These are phyloP conservation scores for Diplocarpon mali DNA, from an alignment of 2,329 filamentous ascomycete genomes.

Conservation along the genomic window DNA sequence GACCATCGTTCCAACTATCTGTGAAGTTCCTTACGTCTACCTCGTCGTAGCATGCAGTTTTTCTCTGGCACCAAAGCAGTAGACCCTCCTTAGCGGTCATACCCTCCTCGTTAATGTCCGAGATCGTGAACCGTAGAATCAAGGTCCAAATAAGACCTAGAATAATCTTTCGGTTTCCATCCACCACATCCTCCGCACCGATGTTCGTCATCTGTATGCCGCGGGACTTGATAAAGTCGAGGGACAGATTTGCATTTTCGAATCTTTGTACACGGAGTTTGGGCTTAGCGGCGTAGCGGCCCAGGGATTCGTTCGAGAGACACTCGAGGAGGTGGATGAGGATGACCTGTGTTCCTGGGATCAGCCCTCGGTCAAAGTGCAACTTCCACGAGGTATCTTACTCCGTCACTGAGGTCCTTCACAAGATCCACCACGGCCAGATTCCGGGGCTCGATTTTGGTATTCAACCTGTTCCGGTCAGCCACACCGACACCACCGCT, in stretches of 20 bases:
- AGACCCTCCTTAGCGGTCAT: constrained; percentile 96
- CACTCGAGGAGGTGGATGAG: constrained; percentile 97
- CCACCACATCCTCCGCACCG: constrained; percentile 93
- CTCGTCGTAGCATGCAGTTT: constrained; percentile 96
- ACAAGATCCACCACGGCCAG: constrained; percentile 81
- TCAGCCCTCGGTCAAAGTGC: constrained; percentile 9
- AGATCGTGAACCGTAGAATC: constrained; percentile 96
- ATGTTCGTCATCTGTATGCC: constrained; percentile 98
- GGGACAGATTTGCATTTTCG: constrained; percentile 92
- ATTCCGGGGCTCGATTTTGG: constrained; percentile 71
- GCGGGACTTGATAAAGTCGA: constrained; percentile 83
- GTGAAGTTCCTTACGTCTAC: constrained; percentile 95
- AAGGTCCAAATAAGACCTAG: constrained; percentile 96
- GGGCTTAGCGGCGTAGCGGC: constrained; percentile 91
- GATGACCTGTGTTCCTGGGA: constrained; percentile 51
- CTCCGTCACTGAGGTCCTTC: constrained; percentile 83
- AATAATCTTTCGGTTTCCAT: constrained; percentile 96
- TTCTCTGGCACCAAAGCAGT: constrained; percentile 92
- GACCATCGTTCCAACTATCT: constrained; percentile 89
- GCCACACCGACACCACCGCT: not conserved
- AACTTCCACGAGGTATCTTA: constrained; percentile 37
- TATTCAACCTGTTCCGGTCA: constrained; percentile 64
- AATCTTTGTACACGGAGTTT: constrained; percentile 94
- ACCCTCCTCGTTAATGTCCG: constrained; percentile 95
- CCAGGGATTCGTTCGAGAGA: constrained; percentile 85